Conservation (phyloP, 257 asterid species). For the Capsicum rhomboideum region DNA sequence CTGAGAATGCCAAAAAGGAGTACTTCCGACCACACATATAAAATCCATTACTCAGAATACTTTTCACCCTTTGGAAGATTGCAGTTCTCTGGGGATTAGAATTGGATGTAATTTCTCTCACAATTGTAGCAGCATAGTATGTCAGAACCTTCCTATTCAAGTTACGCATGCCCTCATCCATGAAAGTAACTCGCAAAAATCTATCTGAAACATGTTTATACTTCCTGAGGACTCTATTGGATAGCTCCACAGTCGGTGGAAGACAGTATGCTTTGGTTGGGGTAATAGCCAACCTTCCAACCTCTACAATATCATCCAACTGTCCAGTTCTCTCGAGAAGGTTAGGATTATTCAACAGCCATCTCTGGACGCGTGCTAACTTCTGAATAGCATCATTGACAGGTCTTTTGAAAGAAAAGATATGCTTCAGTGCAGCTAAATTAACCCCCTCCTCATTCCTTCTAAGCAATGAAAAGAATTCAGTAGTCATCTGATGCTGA, state of each 20-base stretch:
- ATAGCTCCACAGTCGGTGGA: conserved; percentile 80
- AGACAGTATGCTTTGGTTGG: conserved; percentile 85
- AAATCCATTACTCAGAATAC: conserved; percentile 42
- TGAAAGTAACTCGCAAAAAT: conserved; percentile 83
- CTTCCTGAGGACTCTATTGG: conserved; percentile 76
- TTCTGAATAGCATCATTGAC: conserved; percentile 46
- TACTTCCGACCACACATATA: conserved; percentile 71
- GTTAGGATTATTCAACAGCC: conserved; percentile 61
- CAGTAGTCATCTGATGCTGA: conserved; percentile 65
- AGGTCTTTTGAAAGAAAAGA: conserved; percentile 55
- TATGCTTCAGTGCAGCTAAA: conserved; percentile 53
- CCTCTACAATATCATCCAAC: conserved; percentile 59
- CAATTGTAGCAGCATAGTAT: conserved; percentile 49
- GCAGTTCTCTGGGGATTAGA: conserved; percentile 47
- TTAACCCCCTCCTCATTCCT: conserved; percentile 50
- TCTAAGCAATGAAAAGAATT: conserved; percentile 49
- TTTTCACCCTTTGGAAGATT: conserved; percentile 64
- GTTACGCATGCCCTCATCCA: conserved; percentile 87
- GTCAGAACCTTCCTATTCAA: conserved; percentile 51
- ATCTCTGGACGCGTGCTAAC: conserved; percentile 35
- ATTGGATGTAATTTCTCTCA: conserved; percentile 37
- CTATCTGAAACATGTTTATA: conserved; percentile 56
- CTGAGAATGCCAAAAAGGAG: conserved; percentile 81
- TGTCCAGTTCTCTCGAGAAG: conserved; percentile 50
- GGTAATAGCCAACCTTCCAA: conserved; percentile 68